Conservation (phyloP, 2,329 filamentous ascomycete species). For the Cytospora leucostoma region DNA sequence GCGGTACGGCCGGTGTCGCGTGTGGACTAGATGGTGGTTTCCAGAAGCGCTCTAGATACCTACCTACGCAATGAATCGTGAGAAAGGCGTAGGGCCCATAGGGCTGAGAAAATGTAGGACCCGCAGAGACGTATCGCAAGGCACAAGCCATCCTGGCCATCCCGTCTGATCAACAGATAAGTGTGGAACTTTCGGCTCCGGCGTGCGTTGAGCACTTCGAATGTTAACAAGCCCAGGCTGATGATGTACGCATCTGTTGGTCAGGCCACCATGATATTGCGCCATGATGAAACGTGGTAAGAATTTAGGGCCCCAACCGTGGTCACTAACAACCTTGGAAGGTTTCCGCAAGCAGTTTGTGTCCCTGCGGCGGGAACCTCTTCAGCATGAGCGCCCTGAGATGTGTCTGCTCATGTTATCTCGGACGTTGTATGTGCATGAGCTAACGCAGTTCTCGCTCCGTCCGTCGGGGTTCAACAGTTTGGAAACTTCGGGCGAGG, state of each 20-base stretch:
- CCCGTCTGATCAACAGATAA: background rate
- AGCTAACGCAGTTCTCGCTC: too few species aligned
- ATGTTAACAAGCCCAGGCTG: background rate
- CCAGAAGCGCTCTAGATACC: background rate
- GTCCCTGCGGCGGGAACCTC: too few species aligned
- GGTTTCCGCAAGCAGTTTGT: background rate
- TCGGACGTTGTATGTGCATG: too few species aligned
- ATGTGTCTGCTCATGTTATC: too few species aligned
- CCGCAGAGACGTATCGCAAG: conserved; percentile 6
- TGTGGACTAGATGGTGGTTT: background rate
- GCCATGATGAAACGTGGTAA: conserved; percentile 14
- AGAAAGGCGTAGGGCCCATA: conserved; percentile 6
- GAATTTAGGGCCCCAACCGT: background rate
- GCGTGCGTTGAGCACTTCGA: too few species aligned
- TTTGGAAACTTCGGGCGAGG: background rate
- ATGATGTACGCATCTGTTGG: background rate
- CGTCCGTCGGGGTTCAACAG: too few species aligned
- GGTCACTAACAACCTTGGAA: background rate
- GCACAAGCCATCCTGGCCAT: background rate
- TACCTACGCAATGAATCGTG: conserved; percentile 8
- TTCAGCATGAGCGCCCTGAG: too few species aligned
- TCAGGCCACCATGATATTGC: background rate
- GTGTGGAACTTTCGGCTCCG: background rate
- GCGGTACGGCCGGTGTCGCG: background rate
- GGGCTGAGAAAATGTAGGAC: conserved; percentile 24